Conservation (phyloP, 306 rosid species). For the Pterocarpus santalinus region DNA sequence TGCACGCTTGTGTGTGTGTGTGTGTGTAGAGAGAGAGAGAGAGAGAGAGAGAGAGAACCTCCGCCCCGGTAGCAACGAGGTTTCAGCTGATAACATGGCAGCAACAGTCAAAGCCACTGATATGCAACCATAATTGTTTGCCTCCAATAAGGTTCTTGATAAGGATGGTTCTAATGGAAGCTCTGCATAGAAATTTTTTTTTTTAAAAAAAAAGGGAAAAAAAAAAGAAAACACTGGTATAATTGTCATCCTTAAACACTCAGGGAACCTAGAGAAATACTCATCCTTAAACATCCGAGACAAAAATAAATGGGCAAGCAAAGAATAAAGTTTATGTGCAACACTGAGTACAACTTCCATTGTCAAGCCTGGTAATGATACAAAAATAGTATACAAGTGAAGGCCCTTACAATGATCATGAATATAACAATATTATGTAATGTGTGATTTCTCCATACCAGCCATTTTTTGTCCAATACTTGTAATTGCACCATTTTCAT, state of each 20-base stretch:
- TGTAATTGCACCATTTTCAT: constrained; percentile 84
- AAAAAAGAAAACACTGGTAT: too few species aligned
- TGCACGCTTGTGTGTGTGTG: neutral
- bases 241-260: neutral
- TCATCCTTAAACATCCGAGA: constrained; percentile 10
- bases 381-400: neutral
- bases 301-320: constrained; percentile 22
- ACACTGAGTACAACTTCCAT: constrained; percentile 26
- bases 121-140: constrained; percentile 82
- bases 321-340: constrained; percentile 33
- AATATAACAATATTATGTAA: constrained; percentile 1
- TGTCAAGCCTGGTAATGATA: constrained; percentile 8
- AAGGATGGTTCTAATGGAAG: constrained; percentile 98
- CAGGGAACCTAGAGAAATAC: constrained; percentile 40
- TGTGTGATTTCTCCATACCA: constrained; percentile 57
- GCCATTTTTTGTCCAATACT: constrained; percentile 92
- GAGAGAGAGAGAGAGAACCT: constrained; percentile 55
- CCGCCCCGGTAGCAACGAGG: constrained; percentile 80
- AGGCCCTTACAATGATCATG: neutral
- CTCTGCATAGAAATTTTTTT: constrained; percentile 58
- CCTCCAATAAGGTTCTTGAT: constrained; percentile 91
- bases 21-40: too few species aligned
- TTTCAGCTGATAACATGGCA: constrained; percentile 93
- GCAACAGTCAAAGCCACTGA: constrained; percentile 93
- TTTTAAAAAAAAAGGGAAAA: too few species aligned